Evolutionary conservation across 129 eudicot genomes (phyloP).

Genomic region (Flaveria bidentis): DNA sequence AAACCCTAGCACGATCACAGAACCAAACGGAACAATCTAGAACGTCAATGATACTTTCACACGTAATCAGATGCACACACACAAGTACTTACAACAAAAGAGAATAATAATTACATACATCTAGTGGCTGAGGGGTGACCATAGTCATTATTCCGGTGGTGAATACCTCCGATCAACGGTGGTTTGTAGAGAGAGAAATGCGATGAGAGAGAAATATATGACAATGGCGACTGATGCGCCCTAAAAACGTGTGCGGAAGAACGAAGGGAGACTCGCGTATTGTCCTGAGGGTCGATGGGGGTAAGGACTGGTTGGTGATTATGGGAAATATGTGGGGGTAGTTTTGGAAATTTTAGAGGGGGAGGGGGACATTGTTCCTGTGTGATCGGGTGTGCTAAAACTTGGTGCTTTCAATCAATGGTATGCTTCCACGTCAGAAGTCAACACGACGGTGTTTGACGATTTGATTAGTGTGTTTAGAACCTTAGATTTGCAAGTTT

Average conservation of each 20-base stretch:
- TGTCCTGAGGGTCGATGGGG: slow-evolving; percentile 35
- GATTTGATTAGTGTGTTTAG: not conserved
- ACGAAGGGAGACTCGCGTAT: slow-evolving; percentile 16
- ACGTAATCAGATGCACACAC: slow-evolving; percentile 1
- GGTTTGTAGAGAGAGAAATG: slow-evolving; percentile 23
- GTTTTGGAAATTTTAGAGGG: slow-evolving; percentile 1
- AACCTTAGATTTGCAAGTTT: not conserved
- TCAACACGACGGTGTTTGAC: not conserved
- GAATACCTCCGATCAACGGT: slow-evolving; percentile 49
- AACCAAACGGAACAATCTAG: not conserved
- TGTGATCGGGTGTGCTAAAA: slow-evolving; percentile 12
- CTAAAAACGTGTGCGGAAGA: slow-evolving; percentile 39
- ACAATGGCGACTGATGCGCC: slow-evolving; percentile 44
- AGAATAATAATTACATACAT: slow-evolving; percentile 40
- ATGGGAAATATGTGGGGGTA: slow-evolving; percentile 14
- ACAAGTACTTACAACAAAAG: not conserved
- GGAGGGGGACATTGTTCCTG: slow-evolving; percentile 23
- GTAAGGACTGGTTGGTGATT: slow-evolving; percentile 38
- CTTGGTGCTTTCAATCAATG: slow-evolving; percentile 18
- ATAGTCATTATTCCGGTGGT: slow-evolving; percentile 60
- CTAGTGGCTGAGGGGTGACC: slow-evolving; percentile 82
- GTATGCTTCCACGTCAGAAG: not conserved
- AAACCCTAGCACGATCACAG: slow-evolving; percentile 39
- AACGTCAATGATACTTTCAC: slow-evolving; percentile 9
- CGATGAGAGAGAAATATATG: slow-evolving; percentile 27